Percentiles rank a stretch among this genome's conserved stretches.
These are phyloP conservation scores for Cladophialophora exuberans DNA, from an alignment of 2,329 filamentous ascomycete genomes.

Conservation along the genomic window DNA sequence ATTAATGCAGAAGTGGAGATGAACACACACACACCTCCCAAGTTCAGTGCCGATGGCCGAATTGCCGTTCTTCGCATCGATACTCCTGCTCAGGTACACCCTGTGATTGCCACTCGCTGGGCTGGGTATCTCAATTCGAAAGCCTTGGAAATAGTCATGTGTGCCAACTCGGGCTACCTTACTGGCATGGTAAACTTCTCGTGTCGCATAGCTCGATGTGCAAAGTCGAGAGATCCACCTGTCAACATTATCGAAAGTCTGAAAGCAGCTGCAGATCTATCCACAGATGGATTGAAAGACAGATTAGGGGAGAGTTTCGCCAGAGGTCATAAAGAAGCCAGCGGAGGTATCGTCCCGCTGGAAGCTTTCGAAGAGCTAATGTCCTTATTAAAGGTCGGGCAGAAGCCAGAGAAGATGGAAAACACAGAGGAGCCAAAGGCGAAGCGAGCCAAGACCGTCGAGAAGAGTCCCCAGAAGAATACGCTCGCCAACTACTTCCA, in stretches of 20 bases:
- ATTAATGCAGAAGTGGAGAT: slow-evolving; percentile 65
- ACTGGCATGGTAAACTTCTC: slow-evolving; percentile 68
- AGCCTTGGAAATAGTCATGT: slow-evolving; percentile 65
- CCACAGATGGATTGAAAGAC: slow-evolving; percentile 46
- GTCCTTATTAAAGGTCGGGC: slow-evolving; percentile 60
- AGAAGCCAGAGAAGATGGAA: slow-evolving; percentile 50
- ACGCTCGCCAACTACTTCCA: slow-evolving; percentile 61
- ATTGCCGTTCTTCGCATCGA: slow-evolving; percentile 66
- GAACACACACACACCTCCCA: slow-evolving; percentile 64
- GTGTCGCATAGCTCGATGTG: slow-evolving; percentile 63
- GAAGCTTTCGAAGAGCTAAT: slow-evolving; percentile 69
- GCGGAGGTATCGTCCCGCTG: slow-evolving; percentile 64
- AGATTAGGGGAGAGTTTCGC: slow-evolving; percentile 67
- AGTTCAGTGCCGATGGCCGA: slow-evolving; percentile 64
- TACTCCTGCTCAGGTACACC: slow-evolving; percentile 65
- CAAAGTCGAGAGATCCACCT: slow-evolving; percentile 54
- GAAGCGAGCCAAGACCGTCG: slow-evolving; percentile 40
- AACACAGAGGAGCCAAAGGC: slow-evolving; percentile 38
- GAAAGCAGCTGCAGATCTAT: slow-evolving; percentile 53
- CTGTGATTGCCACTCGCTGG: slow-evolving; percentile 70
- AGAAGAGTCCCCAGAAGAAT: slow-evolving; percentile 53
- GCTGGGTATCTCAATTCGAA: slow-evolving; percentile 62
- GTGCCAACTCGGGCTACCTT: slow-evolving; percentile 69
- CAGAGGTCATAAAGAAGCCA: slow-evolving; percentile 68
- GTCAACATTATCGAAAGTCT: slow-evolving; percentile 67